phyloP scores from a whole-genome alignment of 306 rosid species.

The Ormosia semicastrata region DNA sequence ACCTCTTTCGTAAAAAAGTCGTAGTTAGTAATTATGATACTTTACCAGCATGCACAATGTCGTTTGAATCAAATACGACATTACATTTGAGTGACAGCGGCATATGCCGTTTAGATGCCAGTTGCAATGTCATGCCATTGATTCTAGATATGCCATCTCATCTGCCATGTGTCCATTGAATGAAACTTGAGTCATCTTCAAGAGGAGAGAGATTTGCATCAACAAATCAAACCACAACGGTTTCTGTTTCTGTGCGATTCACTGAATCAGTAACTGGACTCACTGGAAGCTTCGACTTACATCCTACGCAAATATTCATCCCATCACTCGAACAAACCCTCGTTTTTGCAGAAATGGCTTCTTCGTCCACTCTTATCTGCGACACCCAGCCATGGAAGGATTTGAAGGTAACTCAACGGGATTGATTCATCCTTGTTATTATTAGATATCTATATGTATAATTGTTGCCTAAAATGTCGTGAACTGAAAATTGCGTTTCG shows the following conservation, averaged over 20 bases:
- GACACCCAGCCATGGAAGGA: conserved; percentile 66
- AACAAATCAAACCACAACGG: too few relatives aligned
- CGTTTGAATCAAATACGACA: neutral
- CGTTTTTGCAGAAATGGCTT: conserved; percentile 45
- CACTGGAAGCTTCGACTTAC: too few relatives aligned
- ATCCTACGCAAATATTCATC: too few relatives aligned
- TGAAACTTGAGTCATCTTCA: too few relatives aligned
- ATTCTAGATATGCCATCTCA: neutral
- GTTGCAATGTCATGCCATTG: neutral
- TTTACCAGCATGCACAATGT: too few relatives aligned
- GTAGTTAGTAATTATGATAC: too few relatives aligned
- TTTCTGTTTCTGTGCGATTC: too few relatives aligned
- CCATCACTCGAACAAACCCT: too few relatives aligned
- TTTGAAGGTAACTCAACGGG: conserved; percentile 50
- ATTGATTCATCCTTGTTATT: neutral
- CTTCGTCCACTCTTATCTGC: conserved; percentile 52
- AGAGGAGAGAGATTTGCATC: too few relatives aligned
- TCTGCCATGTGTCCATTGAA: neutral
- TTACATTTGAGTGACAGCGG: neutral
- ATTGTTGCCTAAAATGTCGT: neutral
- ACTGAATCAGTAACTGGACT: too few relatives aligned
- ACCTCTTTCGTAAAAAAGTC: too few relatives aligned
- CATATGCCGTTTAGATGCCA: neutral
- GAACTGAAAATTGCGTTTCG: neutral
- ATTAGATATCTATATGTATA: neutral